Percentiles rank a stretch among this genome's conserved stretches.
These are phyloP conservation scores for Cynara cardunculus DNA, from an alignment of 129 eudicot species.

Conservation along the genomic window DNA sequence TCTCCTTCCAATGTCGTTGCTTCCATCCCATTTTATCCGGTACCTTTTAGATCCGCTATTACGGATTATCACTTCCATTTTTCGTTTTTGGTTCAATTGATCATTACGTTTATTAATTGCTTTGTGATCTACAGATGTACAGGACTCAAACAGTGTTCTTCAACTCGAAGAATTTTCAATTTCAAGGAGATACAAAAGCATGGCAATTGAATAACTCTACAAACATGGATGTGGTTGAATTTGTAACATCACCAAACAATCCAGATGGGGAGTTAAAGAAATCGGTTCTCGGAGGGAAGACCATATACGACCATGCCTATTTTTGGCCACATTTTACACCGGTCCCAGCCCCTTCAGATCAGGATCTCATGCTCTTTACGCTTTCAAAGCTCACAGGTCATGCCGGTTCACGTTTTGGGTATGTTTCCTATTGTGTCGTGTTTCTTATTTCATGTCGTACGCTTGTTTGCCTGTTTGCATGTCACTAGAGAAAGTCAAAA, in stretches of 20 bases:
- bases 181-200: conserved; percentile 44
- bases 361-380: conserved; percentile 65
- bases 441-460: too few relatives aligned
- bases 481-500: too few relatives aligned
- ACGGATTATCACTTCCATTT: too few relatives aligned
- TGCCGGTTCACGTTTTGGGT: conserved; percentile 73
- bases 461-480: too few relatives aligned
- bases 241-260: conserved; percentile 62
- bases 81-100: background rate
- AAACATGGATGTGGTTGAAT: conserved; percentile 38
- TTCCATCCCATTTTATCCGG: conserved; percentile 62
- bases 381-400: conserved; percentile 78
- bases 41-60: background rate
- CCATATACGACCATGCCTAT: conserved; percentile 61
- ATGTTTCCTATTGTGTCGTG: background rate
- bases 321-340: conserved; percentile 73
- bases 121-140: conserved; percentile 16
- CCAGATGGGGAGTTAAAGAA: conserved; percentile 50
- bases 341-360: conserved; percentile 51
- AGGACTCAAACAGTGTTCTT: conserved; percentile 43
- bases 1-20: conserved; percentile 44
- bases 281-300: conserved; percentile 41
- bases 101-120: background rate
- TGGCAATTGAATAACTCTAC: conserved; percentile 23
- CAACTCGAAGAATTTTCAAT: conserved; percentile 34